phyloP scores from a whole-genome alignment of 1,284 basidiomycete genomes.

The Sanguinoderma infundibulare region DNA sequence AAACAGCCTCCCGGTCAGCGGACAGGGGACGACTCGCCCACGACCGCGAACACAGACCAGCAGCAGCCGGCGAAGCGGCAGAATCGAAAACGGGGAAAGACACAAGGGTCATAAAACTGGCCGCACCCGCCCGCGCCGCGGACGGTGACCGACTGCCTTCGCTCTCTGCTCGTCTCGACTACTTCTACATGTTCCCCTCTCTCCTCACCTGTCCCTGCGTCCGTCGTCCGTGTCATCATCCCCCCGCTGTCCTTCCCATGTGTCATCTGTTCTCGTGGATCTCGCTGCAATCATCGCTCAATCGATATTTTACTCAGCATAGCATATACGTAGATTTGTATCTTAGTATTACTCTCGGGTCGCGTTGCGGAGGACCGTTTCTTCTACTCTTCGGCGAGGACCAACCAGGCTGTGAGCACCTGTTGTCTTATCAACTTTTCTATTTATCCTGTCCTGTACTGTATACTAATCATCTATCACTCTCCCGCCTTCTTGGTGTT shows the following conservation, averaged over 20 bases:
- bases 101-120: slow-evolving; percentile 44
- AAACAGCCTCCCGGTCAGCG: slow-evolving; percentile 45
- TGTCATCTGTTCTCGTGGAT: slow-evolving; percentile 29
- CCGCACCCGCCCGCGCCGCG: not conserved
- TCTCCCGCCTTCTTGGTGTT: slow-evolving; percentile 1
- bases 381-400: slow-evolving; percentile 17
- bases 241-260: slow-evolving; percentile 10
- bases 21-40: slow-evolving; percentile 56
- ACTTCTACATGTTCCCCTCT: not conserved
- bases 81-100: slow-evolving; percentile 55
- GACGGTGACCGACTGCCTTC: slow-evolving; percentile 31
- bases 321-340: slow-evolving; percentile 53
- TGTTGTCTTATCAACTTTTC: slow-evolving; percentile 34
- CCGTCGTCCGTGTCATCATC: not conserved
- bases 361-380: slow-evolving; percentile 2
- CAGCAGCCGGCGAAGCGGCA: slow-evolving; percentile 51
- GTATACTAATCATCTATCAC: slow-evolving; percentile 36
- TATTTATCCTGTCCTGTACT: slow-evolving; percentile 42
- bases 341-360: slow-evolving; percentile 30
- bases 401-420: slow-evolving; percentile 29
- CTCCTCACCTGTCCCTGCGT: not conserved
- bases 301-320: slow-evolving; percentile 40
- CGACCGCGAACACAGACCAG: slow-evolving; percentile 48
- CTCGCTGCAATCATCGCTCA: slow-evolving; percentile 31
- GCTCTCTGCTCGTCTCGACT: slow-evolving; percentile 29